A percentile compares a stretch with the other conserved stretches of the same genome.
These are phyloP conservation scores for Corymbia citriodora DNA, from an alignment of 441 rosid genomes.

Conservation along the genomic window DNA sequence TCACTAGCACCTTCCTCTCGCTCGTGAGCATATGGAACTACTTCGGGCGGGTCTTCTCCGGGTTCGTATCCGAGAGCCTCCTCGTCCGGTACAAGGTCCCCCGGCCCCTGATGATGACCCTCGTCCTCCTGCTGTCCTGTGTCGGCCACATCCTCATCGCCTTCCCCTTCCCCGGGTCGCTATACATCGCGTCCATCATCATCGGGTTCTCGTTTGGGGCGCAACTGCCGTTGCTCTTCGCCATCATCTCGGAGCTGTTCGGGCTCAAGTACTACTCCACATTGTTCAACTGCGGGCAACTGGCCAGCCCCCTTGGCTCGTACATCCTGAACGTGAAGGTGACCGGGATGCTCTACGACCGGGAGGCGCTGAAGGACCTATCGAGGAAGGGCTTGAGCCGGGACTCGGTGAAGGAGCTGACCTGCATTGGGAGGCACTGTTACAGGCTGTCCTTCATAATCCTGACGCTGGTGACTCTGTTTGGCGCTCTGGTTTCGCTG, in stretches of 20 bases:
- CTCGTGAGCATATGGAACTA: slow-evolving; percentile 92
- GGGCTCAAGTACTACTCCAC: slow-evolving; percentile 87
- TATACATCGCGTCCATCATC: slow-evolving; percentile 69
- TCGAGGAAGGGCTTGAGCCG: slow-evolving; percentile 36
- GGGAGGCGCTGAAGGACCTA: slow-evolving; percentile 56
- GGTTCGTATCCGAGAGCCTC: slow-evolving; percentile 68
- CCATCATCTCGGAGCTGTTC: slow-evolving; percentile 79
- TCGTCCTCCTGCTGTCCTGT: slow-evolving; percentile 50
- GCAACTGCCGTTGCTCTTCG: slow-evolving; percentile 62
- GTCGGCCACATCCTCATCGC: slow-evolving; percentile 67
- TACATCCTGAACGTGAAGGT: slow-evolving; percentile 70
- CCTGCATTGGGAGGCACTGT: slow-evolving; percentile 65
- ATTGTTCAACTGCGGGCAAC: slow-evolving; percentile 81
- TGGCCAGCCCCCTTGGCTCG: slow-evolving; percentile 78
- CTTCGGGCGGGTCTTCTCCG: slow-evolving; percentile 77
- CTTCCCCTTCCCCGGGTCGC: slow-evolving; percentile 62
- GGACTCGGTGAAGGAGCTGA: slow-evolving; percentile 53
- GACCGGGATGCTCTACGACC: slow-evolving; percentile 65
- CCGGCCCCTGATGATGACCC: slow-evolving; percentile 68
- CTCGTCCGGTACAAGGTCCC: slow-evolving; percentile 53
- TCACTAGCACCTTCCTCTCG: slow-evolving; percentile 64
- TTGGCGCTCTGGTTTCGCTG: slow-evolving; percentile 60
- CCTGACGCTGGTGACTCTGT: slow-evolving; percentile 45
- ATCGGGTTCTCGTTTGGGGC: slow-evolving; percentile 84
- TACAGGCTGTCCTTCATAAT: slow-evolving; percentile 50